phyloP scores from a whole-genome alignment of 2,329 filamentous ascomycete genomes.

The Dryadomyces sulphureus region DNA sequence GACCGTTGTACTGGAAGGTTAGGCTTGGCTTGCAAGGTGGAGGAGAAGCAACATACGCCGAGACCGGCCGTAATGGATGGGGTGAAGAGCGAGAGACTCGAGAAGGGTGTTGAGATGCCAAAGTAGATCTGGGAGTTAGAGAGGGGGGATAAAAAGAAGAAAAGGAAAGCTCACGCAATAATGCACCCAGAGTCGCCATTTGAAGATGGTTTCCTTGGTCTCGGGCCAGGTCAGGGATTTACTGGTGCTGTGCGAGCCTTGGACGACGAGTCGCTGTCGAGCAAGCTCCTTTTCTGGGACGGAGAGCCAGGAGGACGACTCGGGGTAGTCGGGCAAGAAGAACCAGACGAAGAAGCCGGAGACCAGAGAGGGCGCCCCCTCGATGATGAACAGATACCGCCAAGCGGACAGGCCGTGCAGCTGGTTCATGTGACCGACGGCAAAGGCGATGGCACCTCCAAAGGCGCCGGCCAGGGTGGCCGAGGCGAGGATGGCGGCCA shows the following conservation, averaged over 20 bases:
- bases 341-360: conserved; percentile 43
- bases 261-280: conserved; percentile 24
- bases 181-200: conserved; percentile 51
- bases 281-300: conserved; percentile 43
- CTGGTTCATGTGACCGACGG: conserved; percentile 56
- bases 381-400: conserved; percentile 53
- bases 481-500: conserved; percentile 55
- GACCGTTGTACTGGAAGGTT: conserved; percentile 14
- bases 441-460: conserved; percentile 54
- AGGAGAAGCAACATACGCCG: conserved; percentile 7
- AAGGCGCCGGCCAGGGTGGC: conserved; percentile 59
- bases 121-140: conserved; percentile 11
- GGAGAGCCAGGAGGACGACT: conserved; percentile 47
- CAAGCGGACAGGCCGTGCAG: conserved; percentile 47
- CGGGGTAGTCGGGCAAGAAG: conserved; percentile 50
- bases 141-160: conserved; percentile 14
- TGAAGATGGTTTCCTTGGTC: conserved; percentile 52
- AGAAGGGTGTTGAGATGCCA: conserved; percentile 17
- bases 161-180: conserved; percentile 27
- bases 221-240: conserved; percentile 49
- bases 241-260: conserved; percentile 40
- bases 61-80: conserved; percentile 38
- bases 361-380: conserved; percentile 28
- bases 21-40: background rate
- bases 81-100: conserved; percentile 29